A percentile compares a stretch with the other conserved stretches of the same genome.
Conservation (phyloP, 208 protist genomes). For the Trypanosoma avium region DNA sequence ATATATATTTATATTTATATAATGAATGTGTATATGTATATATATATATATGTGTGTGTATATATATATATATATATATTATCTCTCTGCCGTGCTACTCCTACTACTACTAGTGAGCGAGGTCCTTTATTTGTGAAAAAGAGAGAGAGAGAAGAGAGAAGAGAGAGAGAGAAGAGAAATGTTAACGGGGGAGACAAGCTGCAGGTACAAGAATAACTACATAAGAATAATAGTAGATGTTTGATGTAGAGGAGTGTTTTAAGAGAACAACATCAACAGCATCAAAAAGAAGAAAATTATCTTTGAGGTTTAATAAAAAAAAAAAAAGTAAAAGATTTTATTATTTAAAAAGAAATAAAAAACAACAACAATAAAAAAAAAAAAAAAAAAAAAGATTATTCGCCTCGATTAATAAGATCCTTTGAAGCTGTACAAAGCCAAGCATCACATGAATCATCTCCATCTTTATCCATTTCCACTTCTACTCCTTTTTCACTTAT, state of each 20-base stretch:
- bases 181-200: too few relatives aligned
- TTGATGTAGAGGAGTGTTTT: too few relatives aligned
- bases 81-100: too few relatives aligned
- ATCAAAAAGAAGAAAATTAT: too few relatives aligned
- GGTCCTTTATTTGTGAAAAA: too few relatives aligned
- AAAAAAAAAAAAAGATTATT: conserved; percentile 7
- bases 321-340: neutral
- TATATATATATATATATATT: too few relatives aligned
- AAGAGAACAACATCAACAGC: too few relatives aligned
- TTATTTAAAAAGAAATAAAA: neutral
- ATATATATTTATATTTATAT: conserved; percentile 2
- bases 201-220: too few relatives aligned
- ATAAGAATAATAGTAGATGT: too few relatives aligned
- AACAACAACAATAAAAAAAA: neutral
- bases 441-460: conserved; percentile 73
- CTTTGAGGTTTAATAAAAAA: conserved; percentile 6
- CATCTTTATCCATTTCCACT: conserved; percentile 69
- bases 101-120: too few relatives aligned
- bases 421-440: conserved; percentile 71
- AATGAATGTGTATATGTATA: neutral
- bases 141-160: too few relatives aligned
- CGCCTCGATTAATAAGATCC: conserved; percentile 20
- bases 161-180: too few relatives aligned
- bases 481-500: conserved; percentile 45
- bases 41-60: neutral